Conservation (phyloP, 495 filamentous ascomycete genomes). For the Podospora didyma region DNA sequence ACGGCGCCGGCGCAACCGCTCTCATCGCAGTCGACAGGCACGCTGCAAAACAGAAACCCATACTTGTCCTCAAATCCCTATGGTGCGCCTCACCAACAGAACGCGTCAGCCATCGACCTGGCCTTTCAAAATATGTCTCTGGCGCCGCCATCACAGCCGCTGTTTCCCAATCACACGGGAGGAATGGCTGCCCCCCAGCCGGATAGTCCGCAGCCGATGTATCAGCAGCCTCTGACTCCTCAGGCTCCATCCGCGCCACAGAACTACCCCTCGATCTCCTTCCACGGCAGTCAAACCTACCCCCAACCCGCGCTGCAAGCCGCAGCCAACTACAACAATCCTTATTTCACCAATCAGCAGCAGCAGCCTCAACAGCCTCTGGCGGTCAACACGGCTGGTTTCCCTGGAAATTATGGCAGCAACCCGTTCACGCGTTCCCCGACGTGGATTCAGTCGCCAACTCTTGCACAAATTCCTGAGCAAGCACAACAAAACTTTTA, state of each 20-base stretch:
- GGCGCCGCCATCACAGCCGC: slow-evolving; percentile 52
- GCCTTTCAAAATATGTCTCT: slow-evolving; percentile 73
- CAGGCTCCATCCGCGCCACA: slow-evolving; percentile 55
- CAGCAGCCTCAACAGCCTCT: slow-evolving; percentile 27
- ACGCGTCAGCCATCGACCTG: slow-evolving; percentile 49
- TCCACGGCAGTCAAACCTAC: slow-evolving; percentile 46
- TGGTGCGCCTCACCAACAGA: slow-evolving; percentile 39
- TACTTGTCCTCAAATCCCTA: slow-evolving; percentile 50
- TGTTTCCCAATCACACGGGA: slow-evolving; percentile 83
- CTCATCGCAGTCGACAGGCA: slow-evolving; percentile 56
- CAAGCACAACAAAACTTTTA: slow-evolving; percentile 49
- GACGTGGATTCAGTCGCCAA: slow-evolving; percentile 41
- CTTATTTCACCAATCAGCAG: slow-evolving; percentile 46
- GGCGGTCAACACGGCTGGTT: slow-evolving; percentile 36
- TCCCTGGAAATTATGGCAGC: slow-evolving; percentile 26
- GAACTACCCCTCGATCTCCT: slow-evolving; percentile 38
- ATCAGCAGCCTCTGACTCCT: slow-evolving; percentile 56
- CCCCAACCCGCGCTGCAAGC: slow-evolving; percentile 34
- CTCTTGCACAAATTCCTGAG: slow-evolving; percentile 46
- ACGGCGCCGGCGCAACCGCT: slow-evolving; percentile 41
- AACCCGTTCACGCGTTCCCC: slow-evolving; percentile 47
- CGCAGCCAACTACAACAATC: slow-evolving; percentile 58
- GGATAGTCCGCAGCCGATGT: slow-evolving; percentile 37
- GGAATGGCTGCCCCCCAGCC: slow-evolving; percentile 60
- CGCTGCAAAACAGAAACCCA: slow-evolving; percentile 50